Conservation (phyloP, 2,329 filamentous ascomycete species). For the Diaporthe sp. region DNA sequence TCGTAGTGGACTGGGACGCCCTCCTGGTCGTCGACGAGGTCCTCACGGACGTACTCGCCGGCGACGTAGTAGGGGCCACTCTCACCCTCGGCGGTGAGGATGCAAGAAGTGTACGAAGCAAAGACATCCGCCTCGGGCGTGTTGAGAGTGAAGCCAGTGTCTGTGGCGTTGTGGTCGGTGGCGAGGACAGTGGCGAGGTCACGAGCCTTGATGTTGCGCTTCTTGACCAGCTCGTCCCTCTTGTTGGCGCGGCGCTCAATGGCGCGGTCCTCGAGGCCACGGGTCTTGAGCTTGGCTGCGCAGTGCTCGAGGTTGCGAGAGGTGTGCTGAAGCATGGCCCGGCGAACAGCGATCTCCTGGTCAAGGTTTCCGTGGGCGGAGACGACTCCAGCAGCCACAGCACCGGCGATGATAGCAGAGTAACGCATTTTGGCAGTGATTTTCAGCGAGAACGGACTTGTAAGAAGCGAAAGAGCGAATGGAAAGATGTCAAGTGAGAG, state of each 20-base stretch:
- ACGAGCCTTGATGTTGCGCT: slow-evolving; percentile 50
- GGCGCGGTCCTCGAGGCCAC: slow-evolving; percentile 53
- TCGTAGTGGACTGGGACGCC: slow-evolving; percentile 65
- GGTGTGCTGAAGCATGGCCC: slow-evolving; percentile 52
- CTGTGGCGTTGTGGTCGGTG: slow-evolving; percentile 53
- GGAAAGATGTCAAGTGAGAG: neutral
- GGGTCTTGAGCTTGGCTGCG: slow-evolving; percentile 54
- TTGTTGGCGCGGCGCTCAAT: slow-evolving; percentile 54
- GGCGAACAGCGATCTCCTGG: slow-evolving; percentile 58
- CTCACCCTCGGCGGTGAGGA: slow-evolving; percentile 61
- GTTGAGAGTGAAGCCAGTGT: slow-evolving; percentile 49
- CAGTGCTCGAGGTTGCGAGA: slow-evolving; percentile 55
- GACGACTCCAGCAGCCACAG: slow-evolving; percentile 44
- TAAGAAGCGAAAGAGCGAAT: neutral
- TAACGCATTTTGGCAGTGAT: slow-evolving; percentile 45
- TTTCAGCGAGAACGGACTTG: neutral
- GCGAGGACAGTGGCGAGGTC: slow-evolving; percentile 51
- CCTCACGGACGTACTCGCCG: slow-evolving; percentile 64
- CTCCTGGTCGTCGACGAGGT: slow-evolving; percentile 62
- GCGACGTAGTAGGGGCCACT: slow-evolving; percentile 66
- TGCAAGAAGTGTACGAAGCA: slow-evolving; percentile 56
- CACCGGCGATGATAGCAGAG: slow-evolving; percentile 44
- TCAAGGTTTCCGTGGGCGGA: slow-evolving; percentile 56
- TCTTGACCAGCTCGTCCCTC: slow-evolving; percentile 52
- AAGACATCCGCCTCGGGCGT: slow-evolving; percentile 51